phyloP scores from a whole-genome alignment of 106 monocot species.

The Posidonia australis region DNA sequence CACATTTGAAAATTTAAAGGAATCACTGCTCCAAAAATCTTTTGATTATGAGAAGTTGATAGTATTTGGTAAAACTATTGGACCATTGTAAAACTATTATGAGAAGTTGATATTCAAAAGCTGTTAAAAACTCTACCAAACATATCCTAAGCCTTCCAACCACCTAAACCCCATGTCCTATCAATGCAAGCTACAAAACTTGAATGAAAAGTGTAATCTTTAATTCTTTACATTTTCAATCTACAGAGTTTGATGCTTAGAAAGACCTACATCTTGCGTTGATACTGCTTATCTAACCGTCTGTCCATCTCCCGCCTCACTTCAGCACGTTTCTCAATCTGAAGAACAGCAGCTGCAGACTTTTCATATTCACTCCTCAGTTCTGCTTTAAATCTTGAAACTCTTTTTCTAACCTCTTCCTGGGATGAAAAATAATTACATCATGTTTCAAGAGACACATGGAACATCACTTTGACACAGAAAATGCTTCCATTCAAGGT shows the following conservation, averaged over 20 bases:
- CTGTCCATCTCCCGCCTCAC: conserved; percentile 51
- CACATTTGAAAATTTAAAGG: too few relatives aligned
- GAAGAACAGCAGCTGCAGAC: conserved; percentile 24
- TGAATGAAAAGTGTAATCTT: too few relatives aligned
- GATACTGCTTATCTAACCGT: conserved; percentile 66
- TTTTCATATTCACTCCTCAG: conserved; percentile 33
- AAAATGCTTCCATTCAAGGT: background rate
- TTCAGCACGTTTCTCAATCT: conserved; percentile 44
- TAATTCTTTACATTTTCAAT: too few relatives aligned
- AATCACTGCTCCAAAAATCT: too few relatives aligned
- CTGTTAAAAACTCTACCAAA: too few relatives aligned
- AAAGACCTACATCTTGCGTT: conserved; percentile 55
- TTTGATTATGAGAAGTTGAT: too few relatives aligned
- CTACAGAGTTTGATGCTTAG: too few relatives aligned
- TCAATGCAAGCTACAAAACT: too few relatives aligned
- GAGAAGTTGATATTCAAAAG: background rate
- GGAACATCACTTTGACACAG: background rate
- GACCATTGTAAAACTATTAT: too few relatives aligned
- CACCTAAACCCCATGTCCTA: too few relatives aligned
- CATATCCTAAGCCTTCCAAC: too few relatives aligned
- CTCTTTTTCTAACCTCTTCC: conserved; percentile 59
- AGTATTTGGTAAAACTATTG: too few relatives aligned
- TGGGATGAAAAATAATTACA: conserved; percentile 15
- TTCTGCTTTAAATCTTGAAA: conserved; percentile 39
- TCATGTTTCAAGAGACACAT: background rate